Percentiles rank a stretch among this genome's conserved stretches.
phyloP scores from a whole-genome alignment of 2,329 filamentous ascomycete species.

The Apiospora sp. region DNA sequence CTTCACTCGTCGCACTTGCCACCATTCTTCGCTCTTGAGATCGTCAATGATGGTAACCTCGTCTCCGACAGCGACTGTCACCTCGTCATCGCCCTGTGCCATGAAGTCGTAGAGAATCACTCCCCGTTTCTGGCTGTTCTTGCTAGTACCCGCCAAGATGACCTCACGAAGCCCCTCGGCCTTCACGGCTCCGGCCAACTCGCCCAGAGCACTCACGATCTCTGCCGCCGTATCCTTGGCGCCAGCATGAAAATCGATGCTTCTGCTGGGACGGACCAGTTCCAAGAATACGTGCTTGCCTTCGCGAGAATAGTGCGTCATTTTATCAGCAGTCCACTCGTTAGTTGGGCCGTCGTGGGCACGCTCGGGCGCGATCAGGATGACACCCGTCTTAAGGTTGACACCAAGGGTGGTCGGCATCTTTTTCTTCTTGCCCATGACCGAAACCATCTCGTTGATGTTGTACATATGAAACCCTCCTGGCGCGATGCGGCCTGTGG shows the following conservation, averaged over 20 bases:
- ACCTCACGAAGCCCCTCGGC: constrained; percentile 88
- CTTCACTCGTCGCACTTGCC: constrained; percentile 90
- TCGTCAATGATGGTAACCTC: constrained; percentile 93
- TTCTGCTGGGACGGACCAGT: constrained; percentile 89
- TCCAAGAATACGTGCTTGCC: constrained; percentile 98
- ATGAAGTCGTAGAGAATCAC: constrained; percentile 93
- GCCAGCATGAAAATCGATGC: constrained; percentile 94
- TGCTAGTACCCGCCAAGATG: constrained; percentile 77
- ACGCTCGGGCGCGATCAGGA: constrained; percentile 90
- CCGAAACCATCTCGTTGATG: constrained; percentile 96
- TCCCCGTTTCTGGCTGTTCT: constrained; percentile 78
- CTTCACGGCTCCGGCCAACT: constrained; percentile 84
- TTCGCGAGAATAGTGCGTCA: constrained; percentile 98
- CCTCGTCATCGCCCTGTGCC: constrained; percentile 95
- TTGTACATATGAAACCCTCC: constrained; percentile 95
- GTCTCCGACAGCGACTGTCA: constrained; percentile 88
- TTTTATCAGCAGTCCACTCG: constrained; percentile 93
- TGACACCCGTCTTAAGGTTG: constrained; percentile 85
- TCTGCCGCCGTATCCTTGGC: constrained; percentile 96
- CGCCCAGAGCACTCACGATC: constrained; percentile 86
- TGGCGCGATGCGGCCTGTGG: constrained; percentile 65
- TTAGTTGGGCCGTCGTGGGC: constrained; percentile 82
- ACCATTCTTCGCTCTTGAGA: constrained; percentile 95
- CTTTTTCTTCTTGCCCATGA: constrained; percentile 96
- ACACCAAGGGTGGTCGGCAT: constrained; percentile 98